Evolutionary conservation across 768 basidiomycete species (phyloP).

Genomic region (Lentinus brumalis): DNA sequence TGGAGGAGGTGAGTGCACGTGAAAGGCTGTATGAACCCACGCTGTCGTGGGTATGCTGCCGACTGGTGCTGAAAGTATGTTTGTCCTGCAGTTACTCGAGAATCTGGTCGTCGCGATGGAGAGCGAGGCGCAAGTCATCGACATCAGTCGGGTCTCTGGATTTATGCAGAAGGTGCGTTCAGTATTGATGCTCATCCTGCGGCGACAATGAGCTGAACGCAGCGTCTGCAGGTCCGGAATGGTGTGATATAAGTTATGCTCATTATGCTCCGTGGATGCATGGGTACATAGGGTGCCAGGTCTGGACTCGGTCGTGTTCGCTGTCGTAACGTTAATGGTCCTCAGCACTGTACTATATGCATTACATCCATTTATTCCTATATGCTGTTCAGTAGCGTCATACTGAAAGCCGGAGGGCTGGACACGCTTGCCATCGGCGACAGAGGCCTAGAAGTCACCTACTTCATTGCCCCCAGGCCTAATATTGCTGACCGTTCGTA

Average conservation of each 20-base stretch:
- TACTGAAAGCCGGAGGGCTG: too few species aligned
- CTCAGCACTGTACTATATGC: slow-evolving; percentile 23
- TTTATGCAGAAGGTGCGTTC: slow-evolving; percentile 83
- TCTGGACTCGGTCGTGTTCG: neutral
- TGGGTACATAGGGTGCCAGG: neutral
- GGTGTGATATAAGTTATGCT: slow-evolving; percentile 49
- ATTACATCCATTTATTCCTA: slow-evolving; percentile 5
- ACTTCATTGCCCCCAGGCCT: too few species aligned
- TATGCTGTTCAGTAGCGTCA: too few species aligned
- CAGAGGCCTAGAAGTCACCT: too few species aligned
- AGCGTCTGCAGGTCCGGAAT: slow-evolving; percentile 51
- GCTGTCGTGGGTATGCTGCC: neutral
- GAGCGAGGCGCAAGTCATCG: slow-evolving; percentile 80
- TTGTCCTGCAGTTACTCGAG: slow-evolving; percentile 67
- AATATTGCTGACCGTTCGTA: too few species aligned
- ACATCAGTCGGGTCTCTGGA: slow-evolving; percentile 82
- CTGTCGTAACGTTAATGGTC: slow-evolving; percentile 6
- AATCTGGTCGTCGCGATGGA: slow-evolving; percentile 85
- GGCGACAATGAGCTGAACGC: neutral
- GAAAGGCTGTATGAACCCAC: neutral
- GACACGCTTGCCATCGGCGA: too few species aligned
- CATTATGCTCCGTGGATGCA: neutral
- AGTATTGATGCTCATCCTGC: neutral
- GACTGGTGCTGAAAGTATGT: slow-evolving; percentile 3
- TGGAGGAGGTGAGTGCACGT: slow-evolving; percentile 75